Evolutionary conservation across 345 rosid species (phyloP).

Genomic region (Murraya koenigii): DNA sequence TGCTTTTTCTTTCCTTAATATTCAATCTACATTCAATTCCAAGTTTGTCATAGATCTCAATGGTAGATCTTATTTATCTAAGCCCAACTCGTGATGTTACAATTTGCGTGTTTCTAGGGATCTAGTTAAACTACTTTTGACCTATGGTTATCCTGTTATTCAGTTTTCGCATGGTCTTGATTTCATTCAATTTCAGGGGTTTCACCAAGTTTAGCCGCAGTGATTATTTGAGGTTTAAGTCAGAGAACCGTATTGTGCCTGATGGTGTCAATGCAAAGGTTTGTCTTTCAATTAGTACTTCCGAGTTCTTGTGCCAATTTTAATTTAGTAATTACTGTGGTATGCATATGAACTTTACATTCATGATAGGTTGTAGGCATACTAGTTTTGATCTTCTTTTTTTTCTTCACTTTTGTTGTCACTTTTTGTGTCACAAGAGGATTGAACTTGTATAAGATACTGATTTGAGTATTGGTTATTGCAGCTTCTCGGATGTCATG

Average conservation of each 20-base stretch:
- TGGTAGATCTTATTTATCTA: neutral
- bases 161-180: neutral
- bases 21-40: neutral
- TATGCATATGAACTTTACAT: neutral
- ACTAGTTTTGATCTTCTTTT: neutral
- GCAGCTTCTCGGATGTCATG: constrained; percentile 76
- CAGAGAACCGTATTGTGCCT: constrained; percentile 53
- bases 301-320: neutral
- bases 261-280: constrained; percentile 87
- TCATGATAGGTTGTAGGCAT: neutral
- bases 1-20: neutral
- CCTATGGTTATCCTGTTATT: neutral
- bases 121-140: neutral
- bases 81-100: neutral
- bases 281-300: neutral
- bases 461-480: neutral
- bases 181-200: constrained; percentile 40
- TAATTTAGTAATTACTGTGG: neutral
- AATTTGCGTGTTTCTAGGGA: too few species aligned
- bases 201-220: constrained; percentile 63
- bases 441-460: neutral
- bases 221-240: constrained; percentile 53
- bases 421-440: too few species aligned
- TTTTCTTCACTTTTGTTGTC: neutral
- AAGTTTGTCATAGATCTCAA: neutral